Evolutionary conservation across 176 grass and related monocot species (phyloP), one percentile per base, ranked within the genome.

Genomic region (Poa annua): DNA sequence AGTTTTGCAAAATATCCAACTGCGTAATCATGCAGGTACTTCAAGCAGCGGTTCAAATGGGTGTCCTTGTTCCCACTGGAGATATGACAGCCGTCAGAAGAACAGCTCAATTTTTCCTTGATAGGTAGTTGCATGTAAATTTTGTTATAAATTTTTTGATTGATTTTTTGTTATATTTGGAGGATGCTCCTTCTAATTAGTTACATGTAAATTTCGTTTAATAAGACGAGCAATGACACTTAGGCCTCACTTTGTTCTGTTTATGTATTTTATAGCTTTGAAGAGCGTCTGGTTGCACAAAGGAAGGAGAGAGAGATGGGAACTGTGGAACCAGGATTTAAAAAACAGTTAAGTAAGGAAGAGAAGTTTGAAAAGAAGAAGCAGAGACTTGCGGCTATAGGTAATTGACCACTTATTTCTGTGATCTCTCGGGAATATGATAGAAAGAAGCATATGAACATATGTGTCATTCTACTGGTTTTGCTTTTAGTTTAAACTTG

Each of bases 21-120:
- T 80, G 19, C 11, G n/a, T 90, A 67, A 84, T 71, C 52, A 66
- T 85, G 53, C 79, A 98, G 96, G 96, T 95, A 25, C 87, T 98
- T 84, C 49, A 93, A 93, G 85, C 96, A 65, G 93, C 93, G 96
- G 81, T 98, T 90, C 91, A 95, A 86, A 98, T 98, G 96, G 93
- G 96, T 74, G 96, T 98, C 33, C 96, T 98, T 91, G 96, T 98
- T 89, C 96, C 96, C 60, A 98, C 92, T 29, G 93, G 96, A 32
- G 96, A 98, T 84, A 95, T 98, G 96, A 98, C 96, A 48, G 96
- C 96, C 81, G 96, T 98, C 62, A 98, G 96, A 90, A 88, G 96
- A 91, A 98, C 93, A 80, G 93, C 96, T 88, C 89, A 90, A 75
- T 98, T 98, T 83, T 98, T 98, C 75, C 89, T 98, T 53, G 88